phyloP scores from a whole-genome alignment of 1,284 basidiomycete species.

The Ustilago trichophora region DNA sequence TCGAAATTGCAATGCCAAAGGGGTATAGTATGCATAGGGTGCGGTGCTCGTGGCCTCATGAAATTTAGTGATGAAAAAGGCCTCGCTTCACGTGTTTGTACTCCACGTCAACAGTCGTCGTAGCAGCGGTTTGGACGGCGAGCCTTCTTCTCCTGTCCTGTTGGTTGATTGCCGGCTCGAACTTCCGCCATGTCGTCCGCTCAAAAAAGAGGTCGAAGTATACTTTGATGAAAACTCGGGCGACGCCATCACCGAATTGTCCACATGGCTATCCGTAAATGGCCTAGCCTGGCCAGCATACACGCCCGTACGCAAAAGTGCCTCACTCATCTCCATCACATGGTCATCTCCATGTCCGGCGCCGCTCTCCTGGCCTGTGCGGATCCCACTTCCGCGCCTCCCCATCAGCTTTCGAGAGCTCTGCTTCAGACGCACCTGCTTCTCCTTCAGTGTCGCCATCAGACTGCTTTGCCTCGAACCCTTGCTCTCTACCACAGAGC shows the following conservation, averaged over 20 bases:
- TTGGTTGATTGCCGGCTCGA: conserved; percentile 8
- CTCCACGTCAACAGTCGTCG: conserved; percentile 36
- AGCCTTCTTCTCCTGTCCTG: conserved; percentile 5
- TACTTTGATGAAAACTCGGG: not conserved
- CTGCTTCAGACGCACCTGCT: conserved; percentile 31
- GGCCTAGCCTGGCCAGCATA: no score
- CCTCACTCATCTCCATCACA: no score
- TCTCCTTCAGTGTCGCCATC: conserved; percentile 40
- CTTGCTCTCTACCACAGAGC: not conserved
- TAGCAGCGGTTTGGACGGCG: conserved; percentile 28
- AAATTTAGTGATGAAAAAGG: no score
- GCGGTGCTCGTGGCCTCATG: no score
- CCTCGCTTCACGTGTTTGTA: conserved; percentile 12
- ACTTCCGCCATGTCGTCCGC: not conserved
- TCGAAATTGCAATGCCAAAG: no score
- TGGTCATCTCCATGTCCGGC: no score
- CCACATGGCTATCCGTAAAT: no score
- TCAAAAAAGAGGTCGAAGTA: not conserved
- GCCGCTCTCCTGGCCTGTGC: no score
- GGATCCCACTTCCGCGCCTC: conserved; percentile 5
- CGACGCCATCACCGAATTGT: not conserved
- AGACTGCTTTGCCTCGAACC: conserved; percentile 11
- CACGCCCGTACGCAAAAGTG: no score
- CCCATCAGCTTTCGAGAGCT: conserved; percentile 30
- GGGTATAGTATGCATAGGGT: no score